These are phyloP conservation scores for Verticillium tricorpus DNA, from an alignment of 2,329 filamentous ascomycete species.

Conservation along the genomic window DNA sequence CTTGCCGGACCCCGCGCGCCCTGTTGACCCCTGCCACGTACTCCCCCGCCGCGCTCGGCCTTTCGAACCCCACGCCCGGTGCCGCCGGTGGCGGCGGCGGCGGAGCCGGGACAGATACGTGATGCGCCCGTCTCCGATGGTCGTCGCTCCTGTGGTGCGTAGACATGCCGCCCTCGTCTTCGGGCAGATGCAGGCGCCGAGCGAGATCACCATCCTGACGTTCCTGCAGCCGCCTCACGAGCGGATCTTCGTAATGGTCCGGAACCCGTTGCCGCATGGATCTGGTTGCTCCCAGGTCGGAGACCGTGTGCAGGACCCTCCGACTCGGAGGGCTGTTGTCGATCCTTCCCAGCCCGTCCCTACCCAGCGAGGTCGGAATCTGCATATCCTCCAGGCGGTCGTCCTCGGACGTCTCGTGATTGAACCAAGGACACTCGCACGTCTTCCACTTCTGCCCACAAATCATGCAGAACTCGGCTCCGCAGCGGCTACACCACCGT, in stretches of 20 bases:
- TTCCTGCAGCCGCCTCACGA: conserved; percentile 41
- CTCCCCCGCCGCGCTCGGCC: conserved; percentile 27
- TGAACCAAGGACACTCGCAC: conserved; percentile 80
- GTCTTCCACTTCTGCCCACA: conserved; percentile 79
- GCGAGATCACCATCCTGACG: conserved; percentile 37
- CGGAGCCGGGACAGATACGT: conserved; percentile 25
- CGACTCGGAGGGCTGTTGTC: background rate
- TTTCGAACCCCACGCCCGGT: conserved; percentile 27
- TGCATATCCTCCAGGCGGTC: conserved; percentile 52
- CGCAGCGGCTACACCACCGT: conserved; percentile 56
- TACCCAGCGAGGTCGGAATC: conserved; percentile 32
- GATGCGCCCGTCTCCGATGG: conserved; percentile 39
- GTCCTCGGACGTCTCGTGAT: conserved; percentile 49
- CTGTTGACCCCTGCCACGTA: conserved; percentile 41
- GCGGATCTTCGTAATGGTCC: conserved; percentile 41
- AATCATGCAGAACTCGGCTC: conserved; percentile 81
- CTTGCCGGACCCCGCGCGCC: conserved; percentile 34
- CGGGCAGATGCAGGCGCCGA: conserved; percentile 30
- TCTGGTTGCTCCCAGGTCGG: conserved; percentile 8
- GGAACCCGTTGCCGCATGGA: background rate
- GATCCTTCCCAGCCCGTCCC: conserved; percentile 6
- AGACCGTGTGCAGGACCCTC: conserved; percentile 12
- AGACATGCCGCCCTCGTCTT: conserved; percentile 40
- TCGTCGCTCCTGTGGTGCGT: conserved; percentile 59
- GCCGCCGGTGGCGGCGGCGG: conserved; percentile 22